Conservation (phyloP, 2,329 filamentous ascomycete species). For the Hypomyces rosellus region DNA sequence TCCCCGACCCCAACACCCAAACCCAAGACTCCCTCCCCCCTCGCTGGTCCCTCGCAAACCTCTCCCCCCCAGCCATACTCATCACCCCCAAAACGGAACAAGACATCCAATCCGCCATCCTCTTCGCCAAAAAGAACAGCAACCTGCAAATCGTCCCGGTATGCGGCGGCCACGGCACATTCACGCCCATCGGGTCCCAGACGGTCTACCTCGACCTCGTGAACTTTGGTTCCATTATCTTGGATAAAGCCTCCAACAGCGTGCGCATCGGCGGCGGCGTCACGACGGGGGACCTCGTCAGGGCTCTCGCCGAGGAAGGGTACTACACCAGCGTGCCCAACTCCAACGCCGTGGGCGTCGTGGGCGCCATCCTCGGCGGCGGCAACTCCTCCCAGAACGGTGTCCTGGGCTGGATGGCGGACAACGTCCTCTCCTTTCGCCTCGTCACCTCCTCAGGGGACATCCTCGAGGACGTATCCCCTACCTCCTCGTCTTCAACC, state of each 20-base stretch:
- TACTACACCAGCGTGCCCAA: conserved; percentile 27
- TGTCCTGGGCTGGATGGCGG: conserved; percentile 27
- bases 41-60: conserved; percentile 27
- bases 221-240: conserved; percentile 21
- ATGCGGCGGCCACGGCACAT: conserved; percentile 26
- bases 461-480: conserved; percentile 11
- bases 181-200: conserved; percentile 22
- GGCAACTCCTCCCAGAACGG: conserved; percentile 23
- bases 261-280: conserved; percentile 27
- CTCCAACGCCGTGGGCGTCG: conserved; percentile 22
- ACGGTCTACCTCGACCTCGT: conserved; percentile 29
- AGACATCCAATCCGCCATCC: conserved; percentile 23
- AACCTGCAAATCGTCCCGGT: conserved; percentile 22
- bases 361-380: conserved; percentile 22
- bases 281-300: conserved; percentile 21
- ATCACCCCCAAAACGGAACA: conserved; percentile 21
- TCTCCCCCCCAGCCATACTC: conserved; percentile 22
- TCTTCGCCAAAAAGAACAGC: conserved; percentile 24
- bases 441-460: conserved; percentile 20
- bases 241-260: conserved; percentile 19
- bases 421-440: conserved; percentile 23
- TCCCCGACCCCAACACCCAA: conserved; percentile 4
- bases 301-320: conserved; percentile 16
- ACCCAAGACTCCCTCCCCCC: conserved; percentile 7
- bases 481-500: conserved; percentile 6